These are phyloP conservation scores for Phlebiopsis gigantea DNA, from an alignment of 768 basidiomycete genomes.

Conservation along the genomic window DNA sequence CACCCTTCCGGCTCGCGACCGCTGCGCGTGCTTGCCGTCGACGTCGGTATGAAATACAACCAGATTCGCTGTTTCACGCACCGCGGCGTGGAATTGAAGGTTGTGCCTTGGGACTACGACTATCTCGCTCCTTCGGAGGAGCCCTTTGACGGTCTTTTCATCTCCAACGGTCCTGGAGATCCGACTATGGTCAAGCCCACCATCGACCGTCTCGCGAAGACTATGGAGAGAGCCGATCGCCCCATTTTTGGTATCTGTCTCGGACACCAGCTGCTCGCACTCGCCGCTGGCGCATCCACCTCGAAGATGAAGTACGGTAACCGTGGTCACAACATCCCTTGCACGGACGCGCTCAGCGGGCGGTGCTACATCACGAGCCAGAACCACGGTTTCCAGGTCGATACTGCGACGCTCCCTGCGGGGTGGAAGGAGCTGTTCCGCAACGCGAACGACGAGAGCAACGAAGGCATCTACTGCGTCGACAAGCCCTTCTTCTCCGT, in stretches of 20 bases:
- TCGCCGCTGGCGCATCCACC: conserved; percentile 90
- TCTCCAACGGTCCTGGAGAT: conserved; percentile 98
- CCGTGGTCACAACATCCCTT: conserved; percentile 97
- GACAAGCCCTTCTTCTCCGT: conserved; percentile 97
- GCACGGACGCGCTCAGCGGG: conserved; percentile 88
- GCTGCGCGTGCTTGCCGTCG: conserved; percentile 83
- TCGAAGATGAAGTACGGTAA: conserved; percentile 99
- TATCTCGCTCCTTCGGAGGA: conserved; percentile 67
- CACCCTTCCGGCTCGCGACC: conserved; percentile 72
- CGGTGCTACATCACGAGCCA: conserved; percentile 99
- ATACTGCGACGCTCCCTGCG: conserved; percentile 65
- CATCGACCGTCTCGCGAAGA: conserved; percentile 57
- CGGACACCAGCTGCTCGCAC: conserved; percentile 93
- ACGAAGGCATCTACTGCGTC: conserved; percentile 94
- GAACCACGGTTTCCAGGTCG: conserved; percentile 97
- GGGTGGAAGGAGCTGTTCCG: conserved; percentile 94
- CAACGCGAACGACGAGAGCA: conserved; percentile 96
- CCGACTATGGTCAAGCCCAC: conserved; percentile 79
- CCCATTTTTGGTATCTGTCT: conserved; percentile 99
- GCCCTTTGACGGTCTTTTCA: conserved; percentile 89
- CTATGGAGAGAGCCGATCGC: conserved; percentile 65
- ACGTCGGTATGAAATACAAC: conserved; percentile 99
- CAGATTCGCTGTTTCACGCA: conserved; percentile 94
- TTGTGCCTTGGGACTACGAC: conserved; percentile 97
- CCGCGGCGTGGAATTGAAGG: conserved; percentile 93